A percentile compares a stretch with the other conserved stretches of the same genome.
These are phyloP conservation scores for Cyclocybe cylindracea DNA, from an alignment of 768 basidiomycete genomes.

Conservation along the genomic window DNA sequence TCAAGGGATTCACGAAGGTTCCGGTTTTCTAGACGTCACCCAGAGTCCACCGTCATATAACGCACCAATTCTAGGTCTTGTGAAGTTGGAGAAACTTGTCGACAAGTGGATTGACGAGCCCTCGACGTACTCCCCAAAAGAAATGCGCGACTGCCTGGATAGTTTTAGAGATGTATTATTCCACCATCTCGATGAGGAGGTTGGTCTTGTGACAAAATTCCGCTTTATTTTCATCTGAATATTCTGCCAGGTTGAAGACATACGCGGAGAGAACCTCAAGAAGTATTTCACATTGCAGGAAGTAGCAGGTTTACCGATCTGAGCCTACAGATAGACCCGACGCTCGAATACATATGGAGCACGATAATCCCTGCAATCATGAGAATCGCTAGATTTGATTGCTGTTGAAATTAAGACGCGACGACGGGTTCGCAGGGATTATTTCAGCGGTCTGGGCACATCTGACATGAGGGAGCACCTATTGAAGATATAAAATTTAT, in stretches of 20 bases:
- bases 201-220: slow-evolving; percentile 16
- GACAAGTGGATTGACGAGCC: slow-evolving; percentile 44
- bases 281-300: slow-evolving; percentile 55
- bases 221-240: background rate
- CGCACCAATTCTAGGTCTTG: slow-evolving; percentile 38
- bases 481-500: too few species aligned
- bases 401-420: too few species aligned
- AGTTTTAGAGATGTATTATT: slow-evolving; percentile 50
- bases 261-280: slow-evolving; percentile 50
- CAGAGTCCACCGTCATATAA: background rate
- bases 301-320: slow-evolving; percentile 15
- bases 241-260: slow-evolving; percentile 42
- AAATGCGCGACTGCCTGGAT: slow-evolving; percentile 52
- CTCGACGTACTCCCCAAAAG: slow-evolving; percentile 47
- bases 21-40: background rate
- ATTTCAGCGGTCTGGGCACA: too few species aligned
- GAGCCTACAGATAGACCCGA: background rate
- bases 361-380: too few species aligned
- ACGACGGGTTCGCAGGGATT: too few species aligned
- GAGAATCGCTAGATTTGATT: too few species aligned
- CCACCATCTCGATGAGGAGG: slow-evolving; percentile 56
- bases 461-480: too few species aligned
- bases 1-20: slow-evolving; percentile 55
- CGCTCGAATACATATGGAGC: background rate
- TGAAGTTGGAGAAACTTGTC: slow-evolving; percentile 39